These are phyloP conservation scores for Arthonia radiata DNA, from an alignment of 495 filamentous ascomycete genomes.

Conservation along the genomic window DNA sequence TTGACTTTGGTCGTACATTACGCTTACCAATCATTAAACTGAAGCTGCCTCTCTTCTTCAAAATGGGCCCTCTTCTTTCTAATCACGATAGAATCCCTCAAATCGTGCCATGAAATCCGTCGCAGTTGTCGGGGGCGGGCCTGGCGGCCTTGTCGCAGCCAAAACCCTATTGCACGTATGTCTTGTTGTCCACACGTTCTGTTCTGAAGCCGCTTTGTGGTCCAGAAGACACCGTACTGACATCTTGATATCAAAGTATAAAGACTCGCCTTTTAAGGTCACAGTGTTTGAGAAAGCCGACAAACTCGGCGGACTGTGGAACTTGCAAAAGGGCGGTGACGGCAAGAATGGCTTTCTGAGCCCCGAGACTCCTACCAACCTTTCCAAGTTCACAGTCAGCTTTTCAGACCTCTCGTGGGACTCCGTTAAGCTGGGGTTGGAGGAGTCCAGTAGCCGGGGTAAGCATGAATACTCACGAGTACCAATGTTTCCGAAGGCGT, in stretches of 20 bases:
- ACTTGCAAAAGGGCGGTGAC: conserved; percentile 17
- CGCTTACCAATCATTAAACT: no score
- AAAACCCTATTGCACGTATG: conserved; percentile 46
- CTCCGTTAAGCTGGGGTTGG: conserved; percentile 8
- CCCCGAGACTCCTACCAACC: conserved; percentile 52
- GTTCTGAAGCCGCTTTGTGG: no score
- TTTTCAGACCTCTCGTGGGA: conserved; percentile 63
- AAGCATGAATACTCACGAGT: conserved; percentile 10
- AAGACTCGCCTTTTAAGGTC: conserved; percentile 41
- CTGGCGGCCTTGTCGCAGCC: conserved; percentile 57
- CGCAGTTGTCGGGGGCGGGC: conserved; percentile 41
- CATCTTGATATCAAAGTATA: no score
- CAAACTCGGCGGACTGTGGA: conserved; percentile 59
- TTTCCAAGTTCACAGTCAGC: conserved; percentile 49
- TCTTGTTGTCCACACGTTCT: conserved; percentile 22
- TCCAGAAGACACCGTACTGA: no score
- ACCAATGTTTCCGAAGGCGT: conserved; percentile 46
- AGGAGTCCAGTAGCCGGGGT: not conserved
- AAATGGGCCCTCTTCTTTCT: no score
- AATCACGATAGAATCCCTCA: no score
- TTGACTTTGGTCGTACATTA: no score
- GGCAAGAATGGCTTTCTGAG: conserved; percentile 28
- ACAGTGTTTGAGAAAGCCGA: conserved; percentile 42
- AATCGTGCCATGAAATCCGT: conserved; percentile 16
- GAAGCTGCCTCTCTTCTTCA: no score